Conservation (phyloP, 179 eudicot species). For the Amaranthus tricolor region DNA sequence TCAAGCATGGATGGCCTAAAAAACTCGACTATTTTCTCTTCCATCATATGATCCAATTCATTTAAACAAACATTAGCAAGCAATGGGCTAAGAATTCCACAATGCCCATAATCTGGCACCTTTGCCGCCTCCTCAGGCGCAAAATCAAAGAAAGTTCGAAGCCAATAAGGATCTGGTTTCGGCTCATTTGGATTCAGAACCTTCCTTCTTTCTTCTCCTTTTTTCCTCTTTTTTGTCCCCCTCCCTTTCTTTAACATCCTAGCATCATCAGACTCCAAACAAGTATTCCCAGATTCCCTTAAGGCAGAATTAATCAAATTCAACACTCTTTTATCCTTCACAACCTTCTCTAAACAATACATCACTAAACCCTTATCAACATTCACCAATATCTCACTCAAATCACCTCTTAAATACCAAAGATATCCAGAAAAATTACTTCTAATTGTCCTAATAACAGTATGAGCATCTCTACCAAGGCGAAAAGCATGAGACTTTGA, state of each 20-base stretch:
- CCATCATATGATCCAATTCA: constrained; percentile 77
- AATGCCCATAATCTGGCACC: constrained; percentile 71
- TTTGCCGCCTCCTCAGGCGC: constrained; percentile 81
- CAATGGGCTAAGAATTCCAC: constrained; percentile 90
- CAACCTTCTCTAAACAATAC: constrained; percentile 54
- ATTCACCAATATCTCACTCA: constrained; percentile 47
- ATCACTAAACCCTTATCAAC: constrained; percentile 47
- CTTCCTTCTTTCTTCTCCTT: constrained; percentile 43
- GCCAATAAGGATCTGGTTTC: constrained; percentile 94
- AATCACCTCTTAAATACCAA: constrained; percentile 81
- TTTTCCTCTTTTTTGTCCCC: constrained; percentile 40
- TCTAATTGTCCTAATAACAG: constrained; percentile 82
- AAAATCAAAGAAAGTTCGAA: constrained; percentile 65
- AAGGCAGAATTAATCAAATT: constrained; percentile 53
- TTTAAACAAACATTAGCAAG: constrained; percentile 70
- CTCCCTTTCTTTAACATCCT: constrained; percentile 23
- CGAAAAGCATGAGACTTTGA: constrained; percentile 74
- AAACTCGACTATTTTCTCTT: constrained; percentile 57
- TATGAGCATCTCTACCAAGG: constrained; percentile 76
- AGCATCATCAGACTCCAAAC: constrained; percentile 8
- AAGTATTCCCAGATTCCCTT: constrained; percentile 15
- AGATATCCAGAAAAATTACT: constrained; percentile 84
- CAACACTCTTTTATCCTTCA: constrained; percentile 70
- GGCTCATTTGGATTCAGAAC: constrained; percentile 71
- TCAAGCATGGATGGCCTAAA: constrained; percentile 50